phyloP scores from a whole-genome alignment of 2,329 filamentous ascomycete species.

The Escovopsis sp. region DNA sequence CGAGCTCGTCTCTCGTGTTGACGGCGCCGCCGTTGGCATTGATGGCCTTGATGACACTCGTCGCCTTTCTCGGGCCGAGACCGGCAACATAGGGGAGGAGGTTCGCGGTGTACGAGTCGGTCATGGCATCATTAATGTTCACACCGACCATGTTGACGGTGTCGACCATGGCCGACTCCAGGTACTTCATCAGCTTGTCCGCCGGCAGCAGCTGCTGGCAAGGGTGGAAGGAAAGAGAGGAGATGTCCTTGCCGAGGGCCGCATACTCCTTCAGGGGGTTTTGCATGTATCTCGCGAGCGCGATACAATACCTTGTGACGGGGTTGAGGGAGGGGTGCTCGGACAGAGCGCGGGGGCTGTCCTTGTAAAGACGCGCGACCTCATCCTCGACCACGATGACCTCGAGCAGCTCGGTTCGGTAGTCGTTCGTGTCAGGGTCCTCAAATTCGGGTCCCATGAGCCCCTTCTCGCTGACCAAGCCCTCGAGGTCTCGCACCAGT shows the following conservation, averaged over 20 bases:
- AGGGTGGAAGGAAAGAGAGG: conserved; percentile 75
- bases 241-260: conserved; percentile 73
- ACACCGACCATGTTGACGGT: conserved; percentile 96
- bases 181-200: conserved; percentile 70
- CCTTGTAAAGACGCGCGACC: conserved; percentile 90
- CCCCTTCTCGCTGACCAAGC: conserved; percentile 62
- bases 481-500: conserved; percentile 67
- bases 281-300: conserved; percentile 80
- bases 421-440: conserved; percentile 61
- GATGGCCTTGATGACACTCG: conserved; percentile 59
- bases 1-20: conserved; percentile 69
- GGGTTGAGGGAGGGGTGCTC: conserved; percentile 73
- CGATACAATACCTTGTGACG: conserved; percentile 78
- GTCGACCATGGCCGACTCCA: conserved; percentile 96
- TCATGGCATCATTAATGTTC: conserved; percentile 83
- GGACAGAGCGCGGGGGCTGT: conserved; percentile 60
- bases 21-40: conserved; percentile 82
- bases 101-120: conserved; percentile 68
- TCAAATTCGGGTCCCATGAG: conserved; percentile 72
- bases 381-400: conserved; percentile 92
- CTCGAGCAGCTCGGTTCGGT: conserved; percentile 66
- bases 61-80: conserved; percentile 82
- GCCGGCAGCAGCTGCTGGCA: conserved; percentile 80
- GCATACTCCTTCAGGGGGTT: conserved; percentile 96
- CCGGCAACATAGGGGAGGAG: conserved; percentile 84